A percentile compares a stretch with the other conserved stretches of the same genome.
phyloP scores from a whole-genome alignment of 1,284 basidiomycete genomes.

The Puccinia coronata region DNA sequence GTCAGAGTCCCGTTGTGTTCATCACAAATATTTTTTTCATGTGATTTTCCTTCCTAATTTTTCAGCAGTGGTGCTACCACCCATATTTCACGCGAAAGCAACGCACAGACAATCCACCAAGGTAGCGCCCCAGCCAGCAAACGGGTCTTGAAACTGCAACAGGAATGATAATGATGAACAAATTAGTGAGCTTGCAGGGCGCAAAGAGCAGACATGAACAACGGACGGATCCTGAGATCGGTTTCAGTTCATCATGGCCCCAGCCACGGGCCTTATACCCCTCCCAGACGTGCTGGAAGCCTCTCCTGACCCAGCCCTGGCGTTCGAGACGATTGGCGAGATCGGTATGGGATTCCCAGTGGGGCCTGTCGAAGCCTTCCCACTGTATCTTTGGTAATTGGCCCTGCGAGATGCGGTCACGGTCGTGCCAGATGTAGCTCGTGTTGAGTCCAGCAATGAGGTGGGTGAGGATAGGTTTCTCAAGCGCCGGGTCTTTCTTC shows the following conservation, averaged over 20 bases:
- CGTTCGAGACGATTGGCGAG: background rate
- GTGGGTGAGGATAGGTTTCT: background rate
- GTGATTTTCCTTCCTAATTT: no score
- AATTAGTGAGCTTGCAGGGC: background rate
- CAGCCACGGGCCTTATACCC: conserved; percentile 42
- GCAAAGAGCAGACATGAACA: background rate
- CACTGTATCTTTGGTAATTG: conserved; percentile 26
- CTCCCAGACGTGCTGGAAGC: conserved; percentile 43
- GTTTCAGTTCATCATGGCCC: conserved; percentile 43
- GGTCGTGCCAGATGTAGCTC: conserved; percentile 1
- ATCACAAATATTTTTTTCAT: no score
- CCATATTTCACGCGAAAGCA: no score
- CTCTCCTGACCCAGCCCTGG: conserved; percentile 33
- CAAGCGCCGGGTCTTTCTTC: background rate
- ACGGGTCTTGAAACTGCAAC: conserved; percentile 10
- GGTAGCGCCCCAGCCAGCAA: conserved; percentile 39
- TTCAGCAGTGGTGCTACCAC: no score
- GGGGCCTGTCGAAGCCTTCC: conserved; percentile 13
- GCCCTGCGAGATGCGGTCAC: background rate
- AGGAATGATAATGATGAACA: background rate
- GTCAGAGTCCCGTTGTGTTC: no score
- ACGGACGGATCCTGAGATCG: conserved; percentile 27
- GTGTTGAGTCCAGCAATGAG: conserved; percentile 10
- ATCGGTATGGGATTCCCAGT: conserved; percentile 22
- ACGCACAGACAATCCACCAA: conserved; percentile 45